A percentile compares a stretch with the other conserved stretches of the same genome.
Evolutionary conservation across 441 rosid species (phyloP).

Genomic region (California macrophylla): DNA sequence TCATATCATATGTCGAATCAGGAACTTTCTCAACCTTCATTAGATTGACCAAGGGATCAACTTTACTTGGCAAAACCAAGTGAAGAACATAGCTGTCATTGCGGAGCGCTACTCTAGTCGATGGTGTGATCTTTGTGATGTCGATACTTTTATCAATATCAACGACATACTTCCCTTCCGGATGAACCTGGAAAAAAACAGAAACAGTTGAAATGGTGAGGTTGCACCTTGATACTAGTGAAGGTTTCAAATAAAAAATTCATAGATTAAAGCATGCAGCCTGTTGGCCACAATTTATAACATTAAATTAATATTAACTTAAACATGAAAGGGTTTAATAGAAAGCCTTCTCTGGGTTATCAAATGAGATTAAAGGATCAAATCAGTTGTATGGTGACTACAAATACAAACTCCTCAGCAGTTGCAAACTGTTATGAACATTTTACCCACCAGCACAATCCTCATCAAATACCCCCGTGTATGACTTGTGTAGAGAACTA

Average conservation of each 20-base stretch:
- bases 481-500: not conserved
- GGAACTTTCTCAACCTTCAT: constrained; percentile 98
- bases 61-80: constrained; percentile 86
- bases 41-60: constrained; percentile 79
- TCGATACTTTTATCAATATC: constrained; percentile 89
- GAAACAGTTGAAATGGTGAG: not conserved
- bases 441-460: not conserved
- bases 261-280: not conserved
- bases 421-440: not conserved
- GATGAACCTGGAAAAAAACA: constrained; percentile 61
- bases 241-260: not conserved
- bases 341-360: not conserved
- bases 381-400: not conserved
- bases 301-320: not conserved
- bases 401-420: not conserved
- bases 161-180: constrained; percentile 95
- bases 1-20: constrained; percentile 44
- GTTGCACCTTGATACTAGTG: not conserved
- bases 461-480: not conserved
- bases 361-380: not conserved
- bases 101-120: constrained; percentile 93
- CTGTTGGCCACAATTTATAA: not conserved
- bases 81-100: constrained; percentile 96
- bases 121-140: constrained; percentile 84
- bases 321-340: not conserved